These are phyloP conservation scores for Vitis hybrid DNA, from an alignment of 177 flowering plant species.

Conservation along the genomic window DNA sequence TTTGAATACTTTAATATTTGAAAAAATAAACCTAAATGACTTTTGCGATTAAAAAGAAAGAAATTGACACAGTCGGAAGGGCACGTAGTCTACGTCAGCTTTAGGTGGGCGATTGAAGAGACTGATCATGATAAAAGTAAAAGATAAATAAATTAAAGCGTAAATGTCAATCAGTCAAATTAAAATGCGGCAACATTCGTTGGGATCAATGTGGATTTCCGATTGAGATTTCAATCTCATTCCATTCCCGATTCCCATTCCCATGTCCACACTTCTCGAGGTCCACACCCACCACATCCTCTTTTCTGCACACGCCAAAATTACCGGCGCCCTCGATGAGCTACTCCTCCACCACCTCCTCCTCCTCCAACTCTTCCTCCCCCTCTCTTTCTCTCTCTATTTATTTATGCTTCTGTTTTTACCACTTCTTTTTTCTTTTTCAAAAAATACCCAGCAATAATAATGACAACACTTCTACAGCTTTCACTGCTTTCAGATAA, in stretches of 20 bases:
- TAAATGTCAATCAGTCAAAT: neutral
- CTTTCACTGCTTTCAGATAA: neutral
- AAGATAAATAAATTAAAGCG: neutral
- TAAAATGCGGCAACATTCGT: neutral
- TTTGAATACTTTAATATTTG: no score
- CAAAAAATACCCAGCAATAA: neutral
- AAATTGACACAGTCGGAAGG: no score
- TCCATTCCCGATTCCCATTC: neutral
- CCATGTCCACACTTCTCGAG: constrained; percentile 6
- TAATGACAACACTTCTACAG: no score
- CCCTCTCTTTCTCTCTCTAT: neutral
- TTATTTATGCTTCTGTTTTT: neutral
- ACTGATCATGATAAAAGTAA: constrained; percentile 3
- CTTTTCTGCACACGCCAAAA: constrained; percentile 14
- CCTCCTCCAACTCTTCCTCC: neutral
- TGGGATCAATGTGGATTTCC: neutral
- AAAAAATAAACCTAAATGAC: no score
- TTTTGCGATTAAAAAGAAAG: neutral
- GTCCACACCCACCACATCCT: neutral
- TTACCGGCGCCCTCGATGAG: constrained; percentile 25
- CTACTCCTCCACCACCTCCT: no score
- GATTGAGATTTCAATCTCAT: neutral
- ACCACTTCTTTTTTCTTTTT: neutral
- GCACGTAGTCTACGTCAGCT: constrained; percentile 13
- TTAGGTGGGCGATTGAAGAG: constrained; percentile 15